phyloP scores from a whole-genome alignment of 441 rosid species.

The Daphne laureola region DNA sequence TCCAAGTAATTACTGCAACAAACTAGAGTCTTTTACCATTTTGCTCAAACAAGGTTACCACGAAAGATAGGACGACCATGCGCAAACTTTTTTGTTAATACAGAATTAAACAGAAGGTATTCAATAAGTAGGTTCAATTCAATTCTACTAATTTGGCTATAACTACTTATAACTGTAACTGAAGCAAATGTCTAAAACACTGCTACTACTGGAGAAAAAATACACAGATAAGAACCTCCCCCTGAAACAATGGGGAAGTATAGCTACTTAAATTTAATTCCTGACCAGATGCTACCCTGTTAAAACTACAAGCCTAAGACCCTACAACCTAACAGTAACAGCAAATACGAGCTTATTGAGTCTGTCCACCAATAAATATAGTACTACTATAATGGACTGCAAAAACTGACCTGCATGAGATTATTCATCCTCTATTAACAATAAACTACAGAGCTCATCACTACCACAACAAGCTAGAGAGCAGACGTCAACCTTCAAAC shows the following conservation, averaged over 20 bases:
- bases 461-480: constrained; percentile 12
- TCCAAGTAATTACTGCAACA: too few relatives aligned
- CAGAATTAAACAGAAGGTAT: too few relatives aligned
- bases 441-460: constrained; percentile 19
- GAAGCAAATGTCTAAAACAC: too few relatives aligned
- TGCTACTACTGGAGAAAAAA: too few relatives aligned
- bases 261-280: constrained; percentile 14
- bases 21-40: too few relatives aligned
- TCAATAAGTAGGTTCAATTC: too few relatives aligned
- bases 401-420: constrained; percentile 23
- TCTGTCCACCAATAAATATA: constrained; percentile 20
- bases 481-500: constrained; percentile 16
- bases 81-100: too few relatives aligned
- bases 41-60: too few relatives aligned
- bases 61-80: too few relatives aligned
- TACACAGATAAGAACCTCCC: too few relatives aligned
- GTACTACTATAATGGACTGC: constrained; percentile 19
- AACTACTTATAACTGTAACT: too few relatives aligned
- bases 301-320: constrained; percentile 13
- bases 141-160: neutral
- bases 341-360: constrained; percentile 20
- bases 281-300: constrained; percentile 20
- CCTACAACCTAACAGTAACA: constrained; percentile 20
- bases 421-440: constrained; percentile 31
- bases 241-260: too few relatives aligned